phyloP scores from a whole-genome alignment of 257 asterid genomes.

The Penstemon eatonii region DNA sequence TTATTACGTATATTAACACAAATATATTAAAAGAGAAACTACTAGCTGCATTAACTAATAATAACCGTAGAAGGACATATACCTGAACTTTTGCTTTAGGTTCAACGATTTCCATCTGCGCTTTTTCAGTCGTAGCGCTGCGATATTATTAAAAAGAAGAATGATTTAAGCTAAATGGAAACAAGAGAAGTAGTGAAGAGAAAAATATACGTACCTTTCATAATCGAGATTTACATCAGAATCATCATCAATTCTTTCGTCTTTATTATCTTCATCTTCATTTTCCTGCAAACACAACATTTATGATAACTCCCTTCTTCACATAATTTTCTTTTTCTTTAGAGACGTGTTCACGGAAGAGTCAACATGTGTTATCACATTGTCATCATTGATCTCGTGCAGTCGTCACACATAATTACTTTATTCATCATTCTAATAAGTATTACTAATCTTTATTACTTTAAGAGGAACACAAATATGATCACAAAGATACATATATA shows the following conservation, averaged over 20 bases:
- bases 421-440: background rate
- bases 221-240: slow-evolving; percentile 27
- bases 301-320: slow-evolving; percentile 1
- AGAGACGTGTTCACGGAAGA: background rate
- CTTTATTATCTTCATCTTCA: slow-evolving; percentile 37
- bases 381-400: no score
- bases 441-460: background rate
- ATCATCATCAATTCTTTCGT: slow-evolving; percentile 31
- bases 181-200: background rate
- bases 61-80: background rate
- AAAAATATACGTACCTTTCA: slow-evolving; percentile 27
- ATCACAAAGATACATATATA: no score
- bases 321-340: background rate
- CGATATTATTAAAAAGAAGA: slow-evolving; percentile 23
- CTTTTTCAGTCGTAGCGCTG: slow-evolving; percentile 21
- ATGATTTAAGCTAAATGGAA: background rate
- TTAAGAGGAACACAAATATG: background rate
- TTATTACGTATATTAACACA: background rate
- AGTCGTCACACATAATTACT: background rate
- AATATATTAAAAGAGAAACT: background rate
- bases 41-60: background rate
- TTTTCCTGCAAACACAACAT: slow-evolving; percentile 26
- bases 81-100: slow-evolving; percentile 34
- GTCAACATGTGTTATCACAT: no score
- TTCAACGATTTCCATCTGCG: slow-evolving; percentile 34